phyloP scores from a whole-genome alignment of 495 filamentous ascomycete species.

The Aspergillus leporis region DNA sequence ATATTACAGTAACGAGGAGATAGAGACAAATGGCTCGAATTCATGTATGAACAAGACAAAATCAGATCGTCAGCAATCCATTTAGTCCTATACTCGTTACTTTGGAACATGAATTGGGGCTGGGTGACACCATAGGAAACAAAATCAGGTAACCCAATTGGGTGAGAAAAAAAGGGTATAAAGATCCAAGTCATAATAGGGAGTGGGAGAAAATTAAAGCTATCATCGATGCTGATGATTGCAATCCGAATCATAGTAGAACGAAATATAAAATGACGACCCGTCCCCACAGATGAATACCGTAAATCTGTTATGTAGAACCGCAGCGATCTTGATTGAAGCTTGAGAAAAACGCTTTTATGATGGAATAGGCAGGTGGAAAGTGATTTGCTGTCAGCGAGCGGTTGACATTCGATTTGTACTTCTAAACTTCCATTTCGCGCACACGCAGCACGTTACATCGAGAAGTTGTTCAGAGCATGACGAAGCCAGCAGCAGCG shows the following conservation, averaged over 20 bases:
- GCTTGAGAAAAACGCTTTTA: not conserved
- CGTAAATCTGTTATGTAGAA: conserved; percentile 10
- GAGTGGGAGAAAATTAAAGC: not conserved
- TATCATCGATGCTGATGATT: not conserved
- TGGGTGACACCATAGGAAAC: conserved; percentile 13
- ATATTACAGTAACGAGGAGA: not conserved
- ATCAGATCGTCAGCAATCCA: conserved; percentile 4
- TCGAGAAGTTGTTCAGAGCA: conserved; percentile 34
- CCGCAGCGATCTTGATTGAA: not conserved
- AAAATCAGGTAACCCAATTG: conserved; percentile 6
- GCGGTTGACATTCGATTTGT: not conserved
- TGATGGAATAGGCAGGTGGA: not conserved
- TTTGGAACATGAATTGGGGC: conserved; percentile 5
- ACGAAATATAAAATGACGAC: not conserved
- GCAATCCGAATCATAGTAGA: not conserved
- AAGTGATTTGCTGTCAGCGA: not conserved
- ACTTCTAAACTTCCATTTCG: not conserved
- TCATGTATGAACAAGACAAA: not conserved
- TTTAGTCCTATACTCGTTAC: conserved; percentile 11
- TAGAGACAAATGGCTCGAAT: not conserved
- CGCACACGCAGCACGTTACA: not conserved
- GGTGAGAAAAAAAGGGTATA: conserved; percentile 30
- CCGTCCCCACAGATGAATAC: conserved; percentile 7
- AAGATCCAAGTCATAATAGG: conserved; percentile 19
- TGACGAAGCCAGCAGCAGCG: conserved; percentile 44